Conservation (phyloP, 169 alveolate species). For the Plasmodium blacklocki region DNA sequence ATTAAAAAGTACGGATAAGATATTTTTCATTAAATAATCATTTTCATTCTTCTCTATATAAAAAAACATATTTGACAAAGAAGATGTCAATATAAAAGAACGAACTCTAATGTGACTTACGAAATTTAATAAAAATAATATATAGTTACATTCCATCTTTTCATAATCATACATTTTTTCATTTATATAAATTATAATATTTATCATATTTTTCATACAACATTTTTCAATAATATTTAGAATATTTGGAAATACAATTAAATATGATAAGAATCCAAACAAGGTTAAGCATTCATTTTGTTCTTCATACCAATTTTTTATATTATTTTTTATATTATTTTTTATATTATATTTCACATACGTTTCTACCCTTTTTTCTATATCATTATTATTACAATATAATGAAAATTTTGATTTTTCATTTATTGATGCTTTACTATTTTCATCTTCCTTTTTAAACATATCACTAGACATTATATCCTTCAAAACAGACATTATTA, state of each 20-base stretch:
- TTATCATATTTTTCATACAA: constrained; percentile 5
- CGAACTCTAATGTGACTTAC: constrained; percentile 2
- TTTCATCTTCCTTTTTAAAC: background rate
- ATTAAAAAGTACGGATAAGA: constrained; percentile 17
- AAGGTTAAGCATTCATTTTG: constrained; percentile 15
- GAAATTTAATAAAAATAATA: constrained; percentile 28
- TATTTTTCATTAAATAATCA: constrained; percentile 1
- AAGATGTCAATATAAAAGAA: background rate
- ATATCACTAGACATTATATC: too few species aligned
- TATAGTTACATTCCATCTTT: constrained; percentile 6
- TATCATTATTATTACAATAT: background rate
- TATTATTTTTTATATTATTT: background rate
- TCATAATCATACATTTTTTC: constrained; percentile 12
- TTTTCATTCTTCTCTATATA: constrained; percentile 13
- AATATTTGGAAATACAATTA: background rate
- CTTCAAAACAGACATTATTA: too few species aligned
- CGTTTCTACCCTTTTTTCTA: constrained; percentile 1
- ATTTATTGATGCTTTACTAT: background rate
- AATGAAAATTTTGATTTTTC: background rate
- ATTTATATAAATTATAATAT: constrained; percentile 18
- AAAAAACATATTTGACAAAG: constrained; percentile 9
- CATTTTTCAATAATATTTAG: constrained; percentile 13
- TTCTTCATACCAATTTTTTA: background rate
- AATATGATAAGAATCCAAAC: constrained; percentile 32
- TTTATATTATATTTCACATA: background rate